Evolutionary conservation across 2,329 filamentous ascomycete genomes (phyloP).

Genomic region (Tolypocladium tundrense): DNA sequence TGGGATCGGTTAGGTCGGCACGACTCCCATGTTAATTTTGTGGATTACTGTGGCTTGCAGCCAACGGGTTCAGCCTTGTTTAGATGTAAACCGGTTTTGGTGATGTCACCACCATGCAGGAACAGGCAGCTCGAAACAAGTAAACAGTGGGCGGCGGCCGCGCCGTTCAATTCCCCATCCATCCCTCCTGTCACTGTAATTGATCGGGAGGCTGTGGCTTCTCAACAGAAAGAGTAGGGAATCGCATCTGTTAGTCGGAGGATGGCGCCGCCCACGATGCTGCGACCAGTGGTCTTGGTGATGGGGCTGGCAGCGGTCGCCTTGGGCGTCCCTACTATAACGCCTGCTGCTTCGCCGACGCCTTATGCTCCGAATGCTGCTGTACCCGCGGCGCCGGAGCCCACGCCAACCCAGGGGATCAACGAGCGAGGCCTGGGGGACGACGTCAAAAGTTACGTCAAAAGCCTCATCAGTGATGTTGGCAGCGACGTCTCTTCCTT

Average conservation of each 20-base stretch:
- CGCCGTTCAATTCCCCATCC: background rate
- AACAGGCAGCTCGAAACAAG: background rate
- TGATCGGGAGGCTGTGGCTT: background rate
- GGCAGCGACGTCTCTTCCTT: conserved; percentile 49
- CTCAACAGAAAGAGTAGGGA: background rate
- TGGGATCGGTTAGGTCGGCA: background rate
- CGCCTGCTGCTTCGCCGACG: background rate
- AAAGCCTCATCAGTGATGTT: conserved; percentile 37
- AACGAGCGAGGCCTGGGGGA: conserved; percentile 23
- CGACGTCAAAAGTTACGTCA: conserved; percentile 37
- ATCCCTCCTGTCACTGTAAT: background rate
- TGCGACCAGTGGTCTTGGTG: background rate
- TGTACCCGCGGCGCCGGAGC: conserved; percentile 10
- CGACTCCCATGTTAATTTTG: background rate
- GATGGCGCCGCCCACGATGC: background rate
- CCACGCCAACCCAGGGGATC: conserved; percentile 12
- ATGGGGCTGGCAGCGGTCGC: background rate
- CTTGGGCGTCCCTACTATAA: background rate
- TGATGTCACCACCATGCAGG: conserved; percentile 2
- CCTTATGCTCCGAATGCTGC: background rate
- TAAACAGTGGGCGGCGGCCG: background rate
- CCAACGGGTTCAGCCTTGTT: background rate
- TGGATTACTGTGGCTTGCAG: background rate
- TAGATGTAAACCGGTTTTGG: background rate
- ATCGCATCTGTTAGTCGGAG: background rate